These are phyloP conservation scores for Mortierella sp. DNA, from an alignment of 371 early-diverging fungal genomes.

Conservation along the genomic window DNA sequence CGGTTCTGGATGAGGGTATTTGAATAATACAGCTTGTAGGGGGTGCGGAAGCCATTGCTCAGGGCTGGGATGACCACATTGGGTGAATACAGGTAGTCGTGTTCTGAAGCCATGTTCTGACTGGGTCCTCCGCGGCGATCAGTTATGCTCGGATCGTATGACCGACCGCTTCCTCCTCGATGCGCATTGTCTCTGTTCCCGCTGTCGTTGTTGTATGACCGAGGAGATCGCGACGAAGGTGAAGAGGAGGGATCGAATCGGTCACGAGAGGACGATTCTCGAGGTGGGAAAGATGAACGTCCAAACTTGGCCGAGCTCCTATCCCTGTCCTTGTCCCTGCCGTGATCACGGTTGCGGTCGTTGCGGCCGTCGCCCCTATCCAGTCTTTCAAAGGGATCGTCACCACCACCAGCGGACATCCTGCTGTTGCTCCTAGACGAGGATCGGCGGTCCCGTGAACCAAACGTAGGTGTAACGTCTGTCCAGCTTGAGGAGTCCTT, in stretches of 20 bases:
- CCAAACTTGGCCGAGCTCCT: conserved; percentile 32
- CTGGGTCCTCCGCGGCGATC: neutral
- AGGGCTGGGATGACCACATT: conserved; percentile 48
- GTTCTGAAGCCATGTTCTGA: conserved; percentile 18
- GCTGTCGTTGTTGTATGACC: neutral
- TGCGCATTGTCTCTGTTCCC: neutral
- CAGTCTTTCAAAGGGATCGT: conserved; percentile 29
- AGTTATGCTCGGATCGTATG: conserved; percentile 14
- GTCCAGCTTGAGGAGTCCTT: neutral
- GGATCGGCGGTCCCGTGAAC: neutral
- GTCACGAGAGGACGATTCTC: neutral
- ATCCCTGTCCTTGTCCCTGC: neutral
- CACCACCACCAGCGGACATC: neutral
- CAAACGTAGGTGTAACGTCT: neutral
- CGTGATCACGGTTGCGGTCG: neutral
- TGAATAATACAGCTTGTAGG: conserved; percentile 32
- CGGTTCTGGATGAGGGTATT: conserved; percentile 32
- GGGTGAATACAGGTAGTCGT: conserved; percentile 49
- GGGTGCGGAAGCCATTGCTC: conserved; percentile 22
- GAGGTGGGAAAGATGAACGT: conserved; percentile 20
- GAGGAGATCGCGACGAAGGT: neutral
- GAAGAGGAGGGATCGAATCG: neutral
- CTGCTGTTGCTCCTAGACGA: neutral
- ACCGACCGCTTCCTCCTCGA: neutral
- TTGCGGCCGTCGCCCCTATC: neutral